Evolutionary conservation across 371 early-diverging fungal genomes (phyloP).

Genomic region (Umbelopsis sp.): DNA sequence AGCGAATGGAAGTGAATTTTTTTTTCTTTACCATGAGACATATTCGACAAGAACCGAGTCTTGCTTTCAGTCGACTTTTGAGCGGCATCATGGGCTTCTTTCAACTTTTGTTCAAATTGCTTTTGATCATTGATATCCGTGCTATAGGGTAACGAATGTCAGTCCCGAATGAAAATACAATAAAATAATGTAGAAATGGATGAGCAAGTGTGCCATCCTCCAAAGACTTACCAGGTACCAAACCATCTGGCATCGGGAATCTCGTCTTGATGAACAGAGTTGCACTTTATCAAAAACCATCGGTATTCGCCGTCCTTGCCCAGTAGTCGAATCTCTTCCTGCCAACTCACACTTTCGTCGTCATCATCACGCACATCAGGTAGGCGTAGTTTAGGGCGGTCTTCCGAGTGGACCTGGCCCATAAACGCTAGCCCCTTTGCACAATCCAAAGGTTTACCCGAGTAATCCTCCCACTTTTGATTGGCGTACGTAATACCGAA

Average conservation of each 20-base stretch:
- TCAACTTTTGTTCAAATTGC: slow-evolving; percentile 63
- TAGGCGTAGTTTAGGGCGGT: slow-evolving; percentile 56
- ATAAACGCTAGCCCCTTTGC: slow-evolving; percentile 65
- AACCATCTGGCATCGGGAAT: slow-evolving; percentile 66
- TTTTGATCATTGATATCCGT: slow-evolving; percentile 73
- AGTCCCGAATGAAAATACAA: neutral
- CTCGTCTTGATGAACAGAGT: slow-evolving; percentile 62
- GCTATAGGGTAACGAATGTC: slow-evolving; percentile 22
- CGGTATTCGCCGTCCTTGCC: slow-evolving; percentile 53
- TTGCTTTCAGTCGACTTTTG: slow-evolving; percentile 73
- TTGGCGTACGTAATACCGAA: slow-evolving; percentile 64
- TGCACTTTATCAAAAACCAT: slow-evolving; percentile 71
- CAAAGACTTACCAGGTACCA: slow-evolving; percentile 58
- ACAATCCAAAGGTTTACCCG: slow-evolving; percentile 59
- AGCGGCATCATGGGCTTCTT: slow-evolving; percentile 71
- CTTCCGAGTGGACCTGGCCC: slow-evolving; percentile 67
- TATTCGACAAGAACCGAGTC: slow-evolving; percentile 68
- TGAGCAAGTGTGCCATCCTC: too few species aligned
- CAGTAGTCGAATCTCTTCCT: slow-evolving; percentile 57
- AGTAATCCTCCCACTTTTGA: slow-evolving; percentile 63
- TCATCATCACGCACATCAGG: slow-evolving; percentile 49
- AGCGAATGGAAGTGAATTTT: too few species aligned
- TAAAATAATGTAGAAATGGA: too few species aligned
- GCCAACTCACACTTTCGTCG: slow-evolving; percentile 57
- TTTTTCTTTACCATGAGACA: slow-evolving; percentile 59